Base-by-base conservation (phyloP, 495 filamentous ascomycete species). In the Neurospora sp. region DNA sequence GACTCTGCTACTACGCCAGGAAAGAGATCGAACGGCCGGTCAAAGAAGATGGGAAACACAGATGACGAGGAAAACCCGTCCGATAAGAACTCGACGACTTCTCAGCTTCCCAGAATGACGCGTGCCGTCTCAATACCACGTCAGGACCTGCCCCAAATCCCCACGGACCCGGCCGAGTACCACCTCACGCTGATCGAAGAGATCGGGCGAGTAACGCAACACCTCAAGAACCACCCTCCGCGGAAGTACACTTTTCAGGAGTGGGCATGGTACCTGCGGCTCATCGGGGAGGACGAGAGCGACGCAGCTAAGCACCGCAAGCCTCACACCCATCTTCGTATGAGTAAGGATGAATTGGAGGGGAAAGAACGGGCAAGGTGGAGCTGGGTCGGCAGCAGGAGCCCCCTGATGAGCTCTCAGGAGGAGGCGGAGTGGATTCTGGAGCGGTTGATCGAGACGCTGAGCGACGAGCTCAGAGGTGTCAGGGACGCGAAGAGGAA, bases 401-500 rank as follows among this genome's bases (percentile, higher is more conserved):
- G 89, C 75, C 93, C 93, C 11, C 80, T 96, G 66, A 89, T 96
- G 85, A 90, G 91, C 5, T 85, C 86, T 9, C 88, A 90, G 75
- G 87, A 84, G 71, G 94, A 97, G 79, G 85, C 92, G 10, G 89
- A 94, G 79, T 97, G 94, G 94, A 87, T 97, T 38, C 78, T 97
- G 35, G 89, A 91, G 75, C 86, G 86, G 75, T 79, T 94, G 72
- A 86, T 85, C 48, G 81, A 83, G 71, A 85, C 81, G 72, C 75
- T 94, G 72, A 83, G 86, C 27, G 81, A 84, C 39, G 88, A 89
- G 79, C 79, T 92, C 73, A 84, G 81, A 72, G 77, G 41, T 4
- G 71, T 70, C 54, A 76, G 70, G 39, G 73, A 37, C 69, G 39
- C 27, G 70, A 77, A 31, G 35, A 70, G 62, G 69, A 75, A 39